phyloP scores from a whole-genome alignment of 768 basidiomycete genomes.

The Amanita exitialis region DNA sequence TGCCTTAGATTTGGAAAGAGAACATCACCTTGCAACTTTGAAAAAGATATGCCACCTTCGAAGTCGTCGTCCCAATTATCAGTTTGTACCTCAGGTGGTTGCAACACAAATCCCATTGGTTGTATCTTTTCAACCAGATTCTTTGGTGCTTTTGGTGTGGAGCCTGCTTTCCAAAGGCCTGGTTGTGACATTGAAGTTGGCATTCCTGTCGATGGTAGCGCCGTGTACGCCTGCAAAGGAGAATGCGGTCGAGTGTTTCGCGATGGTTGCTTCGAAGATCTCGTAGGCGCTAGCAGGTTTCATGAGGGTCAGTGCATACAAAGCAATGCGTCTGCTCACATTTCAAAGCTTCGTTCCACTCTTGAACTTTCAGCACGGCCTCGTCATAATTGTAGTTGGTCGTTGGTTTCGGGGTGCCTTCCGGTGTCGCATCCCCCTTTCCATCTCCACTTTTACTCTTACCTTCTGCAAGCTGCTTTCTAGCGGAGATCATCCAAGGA shows the following conservation, averaged over 20 bases:
- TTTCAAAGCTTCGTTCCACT: slow-evolving; percentile 97
- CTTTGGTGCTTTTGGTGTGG: slow-evolving; percentile 19
- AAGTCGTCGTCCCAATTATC: slow-evolving; percentile 99
- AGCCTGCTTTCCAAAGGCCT: slow-evolving; percentile 24
- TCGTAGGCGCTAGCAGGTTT: slow-evolving; percentile 47
- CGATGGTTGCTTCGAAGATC: slow-evolving; percentile 58
- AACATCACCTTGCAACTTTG: slow-evolving; percentile 59
- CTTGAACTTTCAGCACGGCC: slow-evolving; percentile 89
- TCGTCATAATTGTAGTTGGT: slow-evolving; percentile 91
- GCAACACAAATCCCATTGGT: slow-evolving; percentile 56
- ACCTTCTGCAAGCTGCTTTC: slow-evolving; percentile 54
- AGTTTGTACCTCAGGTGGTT: slow-evolving; percentile 74
- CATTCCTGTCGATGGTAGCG: slow-evolving; percentile 20
- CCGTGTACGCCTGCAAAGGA: slow-evolving; percentile 33
- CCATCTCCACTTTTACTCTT: slow-evolving; percentile 22
- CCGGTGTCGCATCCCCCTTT: slow-evolving; percentile 23
- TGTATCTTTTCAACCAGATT: slow-evolving; percentile 44
- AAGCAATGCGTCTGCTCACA: slow-evolving; percentile 34
- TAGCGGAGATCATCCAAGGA: slow-evolving; percentile 90
- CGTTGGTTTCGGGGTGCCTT: slow-evolving; percentile 32
- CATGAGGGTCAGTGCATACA: slow-evolving; percentile 7
- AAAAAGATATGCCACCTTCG: slow-evolving; percentile 83
- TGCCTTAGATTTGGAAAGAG: not conserved
- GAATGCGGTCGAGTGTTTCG: slow-evolving; percentile 37
- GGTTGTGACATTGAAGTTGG: slow-evolving; percentile 19